phyloP scores from a whole-genome alignment of 257 asterid genomes.

The Salvia miltiorrhiza region DNA sequence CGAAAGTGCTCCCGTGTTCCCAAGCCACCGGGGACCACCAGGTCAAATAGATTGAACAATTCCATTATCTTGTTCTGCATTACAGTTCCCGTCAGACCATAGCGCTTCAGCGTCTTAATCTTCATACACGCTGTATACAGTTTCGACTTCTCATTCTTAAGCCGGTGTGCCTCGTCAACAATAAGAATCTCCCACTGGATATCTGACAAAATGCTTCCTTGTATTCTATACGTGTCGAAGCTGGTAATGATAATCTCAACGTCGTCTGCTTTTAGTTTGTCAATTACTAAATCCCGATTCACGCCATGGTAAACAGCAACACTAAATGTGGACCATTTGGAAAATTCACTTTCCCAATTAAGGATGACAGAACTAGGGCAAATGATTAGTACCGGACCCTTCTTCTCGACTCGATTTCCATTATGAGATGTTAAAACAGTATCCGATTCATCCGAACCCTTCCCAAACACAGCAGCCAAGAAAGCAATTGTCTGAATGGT shows the following conservation, averaged over 20 bases:
- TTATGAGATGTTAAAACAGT: constrained; percentile 26
- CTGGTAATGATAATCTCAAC: constrained; percentile 83
- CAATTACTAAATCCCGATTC: constrained; percentile 69
- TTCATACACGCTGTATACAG: constrained; percentile 65
- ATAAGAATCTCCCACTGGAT: constrained; percentile 80
- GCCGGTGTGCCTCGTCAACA: constrained; percentile 89
- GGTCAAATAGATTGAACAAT: constrained; percentile 79
- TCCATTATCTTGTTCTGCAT: constrained; percentile 97
- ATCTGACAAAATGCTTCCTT: constrained; percentile 57
- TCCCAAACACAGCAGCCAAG: constrained; percentile 80
- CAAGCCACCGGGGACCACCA: constrained; percentile 78
- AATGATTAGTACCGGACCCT: constrained; percentile 68
- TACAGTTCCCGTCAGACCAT: constrained; percentile 92
- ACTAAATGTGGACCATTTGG: constrained; percentile 80
- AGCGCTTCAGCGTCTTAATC: constrained; percentile 73
- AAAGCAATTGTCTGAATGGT: constrained; percentile 94
- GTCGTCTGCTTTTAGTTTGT: constrained; percentile 55
- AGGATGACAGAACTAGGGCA: constrained; percentile 91
- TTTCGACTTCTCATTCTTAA: constrained; percentile 91
- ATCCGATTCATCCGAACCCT: constrained; percentile 66
- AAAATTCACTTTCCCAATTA: constrained; percentile 91
- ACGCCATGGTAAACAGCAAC: constrained; percentile 85
- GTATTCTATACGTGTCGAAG: constrained; percentile 89
- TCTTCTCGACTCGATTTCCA: constrained; percentile 30
- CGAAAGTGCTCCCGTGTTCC: constrained; percentile 93